Base-by-base conservation (phyloP, 805 yeast species). In the Starmerella potacharoeniae region DNA sequence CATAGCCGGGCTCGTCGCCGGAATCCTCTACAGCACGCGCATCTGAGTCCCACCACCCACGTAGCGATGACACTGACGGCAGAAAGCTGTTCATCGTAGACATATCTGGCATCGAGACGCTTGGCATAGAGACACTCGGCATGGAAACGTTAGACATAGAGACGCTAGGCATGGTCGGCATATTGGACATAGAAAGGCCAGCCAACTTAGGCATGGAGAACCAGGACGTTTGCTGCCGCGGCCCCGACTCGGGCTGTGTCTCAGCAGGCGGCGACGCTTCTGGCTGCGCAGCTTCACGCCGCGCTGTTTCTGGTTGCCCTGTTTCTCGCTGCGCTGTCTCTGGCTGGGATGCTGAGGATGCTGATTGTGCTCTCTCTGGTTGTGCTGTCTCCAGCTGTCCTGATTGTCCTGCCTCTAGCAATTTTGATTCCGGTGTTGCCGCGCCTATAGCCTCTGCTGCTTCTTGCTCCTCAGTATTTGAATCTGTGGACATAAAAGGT, bases 121-220 rank as follows among this genome's bases (percentile, higher is more conserved):
- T 46, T 16, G 53, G 48, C 53, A 50, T 33, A 3, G 46, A 30
- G 6, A 49, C 17, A 29, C 13, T 46, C 31, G 49, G 49, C 28
- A 46, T 33, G 6, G 49, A 34, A 14, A 37, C 37, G 39, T 14
- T 9, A 5, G 51, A 35, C 36, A 53, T 22, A 6, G 49, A 34
- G 22, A 22, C 22, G 22, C 31, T 31, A 1, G 46, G 37, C 30
- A 40, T 22, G 4, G 8, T 4, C 46, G 57, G 14, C 41, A 53
- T 17, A 5, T 36, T 6, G 17, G 48, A 33, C 47, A 50, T 22
- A 6, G 57, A 51, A 10, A 44, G 22, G 33, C 33, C 16, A 22
- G 50, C 10, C 33, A 54, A 31, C 4, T 51, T 31, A 10, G 55
- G 58, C 55, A 55, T 17, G 17, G 55, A 46, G 31, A 46, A 37